These are phyloP conservation scores for Magnolia sinica DNA, from an alignment of 164 flowering plant genomes.

Conservation along the genomic window DNA sequence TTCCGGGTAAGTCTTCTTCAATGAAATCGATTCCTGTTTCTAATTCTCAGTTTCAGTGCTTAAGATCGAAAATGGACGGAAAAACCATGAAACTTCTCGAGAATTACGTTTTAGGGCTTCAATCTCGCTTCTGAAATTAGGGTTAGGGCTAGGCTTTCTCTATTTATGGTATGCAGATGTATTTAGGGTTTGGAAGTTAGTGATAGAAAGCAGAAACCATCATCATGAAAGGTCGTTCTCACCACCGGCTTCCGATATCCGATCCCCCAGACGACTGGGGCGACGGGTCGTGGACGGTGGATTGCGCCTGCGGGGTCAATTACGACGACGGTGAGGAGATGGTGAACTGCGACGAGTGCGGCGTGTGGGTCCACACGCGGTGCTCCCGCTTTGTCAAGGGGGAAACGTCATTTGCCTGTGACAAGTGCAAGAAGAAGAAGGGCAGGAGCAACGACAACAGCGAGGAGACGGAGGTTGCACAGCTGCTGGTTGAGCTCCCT, in stretches of 20 bases:
- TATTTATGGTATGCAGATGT: slow-evolving; percentile 1
- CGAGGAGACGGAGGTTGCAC: slow-evolving; percentile 95
- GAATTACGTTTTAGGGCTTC: slow-evolving; percentile 2
- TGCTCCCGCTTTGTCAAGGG: slow-evolving; percentile 82
- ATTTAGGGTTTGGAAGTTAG: slow-evolving; percentile 20
- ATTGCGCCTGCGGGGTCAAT: slow-evolving; percentile 90
- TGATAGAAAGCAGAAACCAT: slow-evolving; percentile 1
- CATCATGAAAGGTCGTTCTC: slow-evolving; percentile 66
- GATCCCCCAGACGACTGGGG: slow-evolving; percentile 91
- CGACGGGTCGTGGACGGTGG: slow-evolving; percentile 96
- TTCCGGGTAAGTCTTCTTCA: slow-evolving; percentile 10
- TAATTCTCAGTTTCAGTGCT: neutral
- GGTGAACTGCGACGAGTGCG: slow-evolving; percentile 98
- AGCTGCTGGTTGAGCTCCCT: slow-evolving; percentile 81
- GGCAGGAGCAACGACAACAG: slow-evolving; percentile 48
- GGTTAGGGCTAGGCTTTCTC: slow-evolving; percentile 11
- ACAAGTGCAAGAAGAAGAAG: slow-evolving; percentile 78
- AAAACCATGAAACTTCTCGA: neutral
- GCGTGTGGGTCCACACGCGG: slow-evolving; percentile 98
- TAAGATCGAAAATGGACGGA: neutral
- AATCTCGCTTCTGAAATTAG: neutral
- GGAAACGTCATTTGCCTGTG: slow-evolving; percentile 71
- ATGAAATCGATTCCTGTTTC: neutral
- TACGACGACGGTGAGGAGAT: slow-evolving; percentile 98
- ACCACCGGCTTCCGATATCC: slow-evolving; percentile 42